Evolutionary conservation across 139 green algal species (phyloP).

Genomic region (Chlamydomonas sp.): DNA sequence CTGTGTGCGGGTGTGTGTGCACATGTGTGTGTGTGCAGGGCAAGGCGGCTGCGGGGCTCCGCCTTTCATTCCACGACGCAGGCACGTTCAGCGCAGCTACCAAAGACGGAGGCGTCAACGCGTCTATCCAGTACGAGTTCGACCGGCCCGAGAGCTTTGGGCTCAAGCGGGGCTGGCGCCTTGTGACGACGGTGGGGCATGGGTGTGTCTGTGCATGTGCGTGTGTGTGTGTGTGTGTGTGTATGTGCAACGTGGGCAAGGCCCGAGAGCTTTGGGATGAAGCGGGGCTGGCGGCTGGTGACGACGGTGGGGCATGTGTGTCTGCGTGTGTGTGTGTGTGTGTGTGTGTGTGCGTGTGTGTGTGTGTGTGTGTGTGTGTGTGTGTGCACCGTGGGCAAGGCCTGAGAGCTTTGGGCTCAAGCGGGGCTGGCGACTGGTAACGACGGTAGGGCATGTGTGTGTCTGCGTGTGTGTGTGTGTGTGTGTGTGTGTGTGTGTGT

Average conservation of each 20-base stretch:
- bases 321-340: no score
- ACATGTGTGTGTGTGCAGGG: no score
- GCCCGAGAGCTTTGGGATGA: not conserved
- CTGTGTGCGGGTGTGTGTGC: no score
- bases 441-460: conserved; percentile 33
- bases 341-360: no score
- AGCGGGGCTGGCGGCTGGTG: not conserved
- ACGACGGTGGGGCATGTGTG: no score
- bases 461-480: no score
- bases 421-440: conserved; percentile 53
- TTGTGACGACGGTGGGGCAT: conserved; percentile 37
- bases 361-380: no score
- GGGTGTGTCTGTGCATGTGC: no score
- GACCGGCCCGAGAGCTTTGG: conserved; percentile 78
- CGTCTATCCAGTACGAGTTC: conserved; percentile 73
- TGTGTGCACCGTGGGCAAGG: no score
- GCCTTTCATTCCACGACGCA: conserved; percentile 81
- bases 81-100: conserved; percentile 46
- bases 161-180: conserved; percentile 68
- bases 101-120: conserved; percentile 71
- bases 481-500: no score
- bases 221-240: no score
- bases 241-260: no score
- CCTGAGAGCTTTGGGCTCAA: conserved; percentile 84
- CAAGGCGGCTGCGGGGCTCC: conserved; percentile 68